Evolutionary conservation across 345 rosid genomes (phyloP).

Genomic region (Dipteronia sinensis): DNA sequence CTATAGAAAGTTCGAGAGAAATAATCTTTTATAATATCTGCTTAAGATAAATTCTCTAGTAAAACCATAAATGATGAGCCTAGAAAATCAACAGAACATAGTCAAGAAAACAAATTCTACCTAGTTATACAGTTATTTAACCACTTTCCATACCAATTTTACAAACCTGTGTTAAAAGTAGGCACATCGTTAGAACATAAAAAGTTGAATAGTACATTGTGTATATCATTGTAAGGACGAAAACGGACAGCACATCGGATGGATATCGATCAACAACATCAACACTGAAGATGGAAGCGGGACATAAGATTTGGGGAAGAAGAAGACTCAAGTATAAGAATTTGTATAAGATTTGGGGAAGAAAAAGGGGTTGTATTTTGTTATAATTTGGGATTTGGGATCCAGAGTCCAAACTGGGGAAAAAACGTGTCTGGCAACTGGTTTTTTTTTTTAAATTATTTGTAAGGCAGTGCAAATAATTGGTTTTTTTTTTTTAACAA

Average conservation of each 20-base stretch:
- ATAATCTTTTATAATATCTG: background rate
- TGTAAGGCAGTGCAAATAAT: too few relatives aligned
- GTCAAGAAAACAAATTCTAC: background rate
- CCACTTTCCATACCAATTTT: background rate
- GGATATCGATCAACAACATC: background rate
- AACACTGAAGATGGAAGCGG: too few relatives aligned
- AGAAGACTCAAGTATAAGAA: too few relatives aligned
- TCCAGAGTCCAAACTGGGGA: too few relatives aligned
- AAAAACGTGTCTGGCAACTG: too few relatives aligned
- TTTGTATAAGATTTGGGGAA: too few relatives aligned
- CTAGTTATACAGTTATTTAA: background rate
- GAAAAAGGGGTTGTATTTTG: too few relatives aligned
- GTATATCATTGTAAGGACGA: constrained; percentile 94
- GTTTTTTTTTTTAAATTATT: too few relatives aligned
- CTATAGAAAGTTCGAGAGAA: background rate
- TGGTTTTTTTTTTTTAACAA: too few relatives aligned
- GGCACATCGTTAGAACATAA: background rate
- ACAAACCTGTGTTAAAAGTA: too few relatives aligned
- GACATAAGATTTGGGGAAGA: too few relatives aligned
- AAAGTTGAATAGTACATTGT: constrained; percentile 52
- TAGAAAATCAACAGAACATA: background rate
- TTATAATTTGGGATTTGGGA: too few relatives aligned
- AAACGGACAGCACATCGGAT: constrained; percentile 64
- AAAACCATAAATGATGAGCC: background rate
- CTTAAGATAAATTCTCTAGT: background rate